phyloP scores from a whole-genome alignment of 345 rosid genomes.

The Lepidium aucheri region DNA sequence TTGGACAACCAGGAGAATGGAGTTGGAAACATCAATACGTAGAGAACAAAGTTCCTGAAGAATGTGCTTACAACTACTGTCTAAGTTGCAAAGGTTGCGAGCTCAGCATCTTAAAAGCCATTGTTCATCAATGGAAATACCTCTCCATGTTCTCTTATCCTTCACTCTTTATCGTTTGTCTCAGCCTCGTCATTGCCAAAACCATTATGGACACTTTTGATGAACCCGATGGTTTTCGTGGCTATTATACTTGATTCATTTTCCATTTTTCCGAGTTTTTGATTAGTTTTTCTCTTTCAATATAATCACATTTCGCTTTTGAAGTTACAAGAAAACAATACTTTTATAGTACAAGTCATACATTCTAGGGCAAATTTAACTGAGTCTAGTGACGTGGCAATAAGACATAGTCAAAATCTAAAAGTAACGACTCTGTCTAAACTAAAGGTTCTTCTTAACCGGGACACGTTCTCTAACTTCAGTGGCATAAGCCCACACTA shows the following conservation, averaged over 20 bases:
- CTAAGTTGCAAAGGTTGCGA: slow-evolving; percentile 18
- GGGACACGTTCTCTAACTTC: too few species aligned
- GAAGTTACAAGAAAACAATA: too few species aligned
- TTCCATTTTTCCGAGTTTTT: neutral
- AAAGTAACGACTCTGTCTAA: too few species aligned
- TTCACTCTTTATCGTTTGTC: slow-evolving; percentile 1
- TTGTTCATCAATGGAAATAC: slow-evolving; percentile 23
- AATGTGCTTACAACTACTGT: slow-evolving; percentile 21
- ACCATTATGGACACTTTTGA: neutral
- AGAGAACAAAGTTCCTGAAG: slow-evolving; percentile 11
- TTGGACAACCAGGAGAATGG: slow-evolving; percentile 19
- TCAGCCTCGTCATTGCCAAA: slow-evolving; percentile 14
- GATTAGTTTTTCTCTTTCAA: neutral
- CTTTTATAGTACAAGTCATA: too few species aligned
- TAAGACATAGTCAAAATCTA: slow-evolving; percentile 16
- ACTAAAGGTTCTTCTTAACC: too few species aligned
- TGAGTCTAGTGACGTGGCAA: neutral
- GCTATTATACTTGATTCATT: slow-evolving; percentile 6
- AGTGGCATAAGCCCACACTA: too few species aligned
- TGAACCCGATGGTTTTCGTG: slow-evolving; percentile 12
- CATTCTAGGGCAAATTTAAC: too few species aligned
- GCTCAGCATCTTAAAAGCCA: slow-evolving; percentile 26
- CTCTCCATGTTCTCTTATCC: slow-evolving; percentile 19
- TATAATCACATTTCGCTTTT: neutral
- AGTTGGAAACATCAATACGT: slow-evolving; percentile 23